phyloP scores from a whole-genome alignment of 2,329 filamentous ascomycete species.

The Grosmannia huntii region DNA sequence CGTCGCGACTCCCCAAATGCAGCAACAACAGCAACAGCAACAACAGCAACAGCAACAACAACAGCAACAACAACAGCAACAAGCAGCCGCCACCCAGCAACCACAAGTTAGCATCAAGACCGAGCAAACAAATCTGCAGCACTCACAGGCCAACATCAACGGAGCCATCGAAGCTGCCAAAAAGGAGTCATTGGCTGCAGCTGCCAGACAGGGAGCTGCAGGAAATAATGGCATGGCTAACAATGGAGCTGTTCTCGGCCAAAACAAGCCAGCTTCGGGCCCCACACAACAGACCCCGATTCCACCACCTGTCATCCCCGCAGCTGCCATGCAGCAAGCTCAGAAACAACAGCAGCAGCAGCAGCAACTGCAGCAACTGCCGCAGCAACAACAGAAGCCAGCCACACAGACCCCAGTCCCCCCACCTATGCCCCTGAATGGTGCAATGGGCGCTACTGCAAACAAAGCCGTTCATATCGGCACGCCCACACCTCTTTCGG shows the following conservation, averaged over 20 bases:
- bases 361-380: slow-evolving; percentile 8
- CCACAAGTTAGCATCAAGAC: slow-evolving; percentile 14
- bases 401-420: slow-evolving; percentile 13
- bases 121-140: slow-evolving; percentile 18
- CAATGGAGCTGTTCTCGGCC: not conserved
- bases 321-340: slow-evolving; percentile 8
- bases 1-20: slow-evolving; percentile 5
- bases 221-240: slow-evolving; percentile 5
- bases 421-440: slow-evolving; percentile 32
- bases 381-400: slow-evolving; percentile 16
- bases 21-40: slow-evolving; percentile 8
- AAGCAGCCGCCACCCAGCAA: slow-evolving; percentile 5
- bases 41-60: slow-evolving; percentile 12
- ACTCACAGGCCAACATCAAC: slow-evolving; percentile 26
- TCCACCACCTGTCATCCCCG: slow-evolving; percentile 12
- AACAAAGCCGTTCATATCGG: slow-evolving; percentile 17
- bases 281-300: slow-evolving; percentile 12
- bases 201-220: slow-evolving; percentile 12
- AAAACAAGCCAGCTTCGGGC: slow-evolving; percentile 4
- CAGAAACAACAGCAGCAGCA: slow-evolving; percentile 13
- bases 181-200: slow-evolving; percentile 24
- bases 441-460: slow-evolving; percentile 26
- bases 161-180: slow-evolving; percentile 33
- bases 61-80: slow-evolving; percentile 12
- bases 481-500: slow-evolving; percentile 21